A percentile compares a stretch with the other conserved stretches of the same genome.
Conservation (phyloP, 352 stramenopile genomes). For the Phytophthora pluvialis region DNA sequence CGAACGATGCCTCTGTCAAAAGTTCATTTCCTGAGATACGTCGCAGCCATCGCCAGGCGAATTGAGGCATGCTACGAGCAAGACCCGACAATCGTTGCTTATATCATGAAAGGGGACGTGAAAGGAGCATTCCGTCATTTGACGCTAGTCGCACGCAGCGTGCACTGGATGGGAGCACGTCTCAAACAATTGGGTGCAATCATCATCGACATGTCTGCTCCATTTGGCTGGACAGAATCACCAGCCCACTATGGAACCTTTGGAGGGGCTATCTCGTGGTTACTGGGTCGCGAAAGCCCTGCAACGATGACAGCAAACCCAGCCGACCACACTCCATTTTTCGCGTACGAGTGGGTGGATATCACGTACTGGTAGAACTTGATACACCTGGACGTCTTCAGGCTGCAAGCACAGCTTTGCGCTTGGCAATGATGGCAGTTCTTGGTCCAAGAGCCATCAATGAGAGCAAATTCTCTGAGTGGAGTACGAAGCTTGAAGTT, state of each 20-base stretch:
- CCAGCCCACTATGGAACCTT: background rate
- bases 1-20: constrained; percentile 1
- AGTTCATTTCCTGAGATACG: background rate
- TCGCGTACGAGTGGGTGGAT: constrained; percentile 1
- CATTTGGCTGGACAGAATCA: background rate
- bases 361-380: background rate
- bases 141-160: background rate
- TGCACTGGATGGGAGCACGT: background rate
- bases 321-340: background rate
- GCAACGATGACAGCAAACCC: background rate
- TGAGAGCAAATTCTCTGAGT: too few species aligned
- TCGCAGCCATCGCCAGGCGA: background rate
- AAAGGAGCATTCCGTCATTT: constrained; percentile 2
- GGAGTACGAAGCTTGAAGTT: too few species aligned
- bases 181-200: background rate
- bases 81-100: background rate
- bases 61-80: background rate
- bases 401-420: background rate
- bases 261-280: background rate
- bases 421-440: background rate
- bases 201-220: constrained; percentile 1
- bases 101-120: constrained; percentile 7
- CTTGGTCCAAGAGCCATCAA: background rate
- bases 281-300: background rate
- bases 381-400: background rate